These are phyloP conservation scores for Leccinum pellstonianum DNA, from an alignment of 768 basidiomycete species.

Conservation along the genomic window DNA sequence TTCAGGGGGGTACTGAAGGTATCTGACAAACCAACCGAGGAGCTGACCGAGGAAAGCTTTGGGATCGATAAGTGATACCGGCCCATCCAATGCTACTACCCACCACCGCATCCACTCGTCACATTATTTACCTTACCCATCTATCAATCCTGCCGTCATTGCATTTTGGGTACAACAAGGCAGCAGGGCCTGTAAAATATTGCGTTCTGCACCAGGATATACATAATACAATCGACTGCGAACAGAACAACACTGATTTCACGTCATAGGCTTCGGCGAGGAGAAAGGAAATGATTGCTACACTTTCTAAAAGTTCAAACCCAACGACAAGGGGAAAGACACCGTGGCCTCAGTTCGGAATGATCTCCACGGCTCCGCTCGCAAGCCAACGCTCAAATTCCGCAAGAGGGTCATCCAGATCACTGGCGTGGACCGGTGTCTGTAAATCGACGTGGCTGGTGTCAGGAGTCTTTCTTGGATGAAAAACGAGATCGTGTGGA, in stretches of 20 bases:
- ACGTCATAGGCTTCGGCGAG: neutral
- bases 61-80: neutral
- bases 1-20: slow-evolving; percentile 61
- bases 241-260: neutral
- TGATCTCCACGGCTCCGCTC: slow-evolving; percentile 60
- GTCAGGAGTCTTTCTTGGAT: neutral
- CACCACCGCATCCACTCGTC: neutral
- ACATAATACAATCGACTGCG: neutral
- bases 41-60: neutral
- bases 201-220: neutral
- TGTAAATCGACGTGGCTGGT: neutral
- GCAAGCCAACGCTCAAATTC: slow-evolving; percentile 70
- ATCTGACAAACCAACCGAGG: slow-evolving; percentile 45
- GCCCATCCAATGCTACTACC: neutral
- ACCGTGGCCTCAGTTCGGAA: slow-evolving; percentile 24
- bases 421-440: neutral
- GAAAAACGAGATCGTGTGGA: neutral
- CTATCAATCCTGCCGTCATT: neutral
- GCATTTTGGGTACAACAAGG: neutral
- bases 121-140: neutral
- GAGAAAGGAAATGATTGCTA: neutral
- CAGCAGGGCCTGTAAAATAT: neutral
- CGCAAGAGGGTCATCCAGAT: slow-evolving; percentile 50
- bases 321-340: neutral
- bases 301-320: neutral